Evolutionary conservation across 2,329 filamentous ascomycete genomes (phyloP).

Genomic region (Cercospora zeae-maydis): DNA sequence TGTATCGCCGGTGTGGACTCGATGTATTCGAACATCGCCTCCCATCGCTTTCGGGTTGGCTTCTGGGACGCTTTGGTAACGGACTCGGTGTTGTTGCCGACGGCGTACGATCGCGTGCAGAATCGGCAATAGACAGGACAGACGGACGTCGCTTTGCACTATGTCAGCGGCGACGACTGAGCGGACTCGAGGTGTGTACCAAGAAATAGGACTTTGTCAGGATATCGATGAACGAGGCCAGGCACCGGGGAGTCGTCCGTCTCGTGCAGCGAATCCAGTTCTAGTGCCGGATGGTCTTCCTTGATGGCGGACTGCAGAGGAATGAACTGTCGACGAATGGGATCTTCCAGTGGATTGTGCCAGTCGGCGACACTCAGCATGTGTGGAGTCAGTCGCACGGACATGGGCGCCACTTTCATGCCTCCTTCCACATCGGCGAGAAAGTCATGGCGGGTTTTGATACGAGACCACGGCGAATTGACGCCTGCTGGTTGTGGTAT

Average conservation of each 20-base stretch:
- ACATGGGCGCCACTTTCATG: slow-evolving; percentile 56
- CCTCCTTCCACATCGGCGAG: slow-evolving; percentile 54
- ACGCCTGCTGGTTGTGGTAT: slow-evolving; percentile 42
- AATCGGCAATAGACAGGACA: slow-evolving; percentile 62
- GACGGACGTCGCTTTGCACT: slow-evolving; percentile 51
- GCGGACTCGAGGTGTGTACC: slow-evolving; percentile 41
- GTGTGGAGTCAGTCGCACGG: slow-evolving; percentile 59
- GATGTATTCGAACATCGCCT: slow-evolving; percentile 57
- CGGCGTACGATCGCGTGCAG: slow-evolving; percentile 59
- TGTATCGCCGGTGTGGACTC: slow-evolving; percentile 48
- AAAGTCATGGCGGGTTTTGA: slow-evolving; percentile 52
- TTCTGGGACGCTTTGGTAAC: slow-evolving; percentile 40
- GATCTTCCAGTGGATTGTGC: slow-evolving; percentile 56
- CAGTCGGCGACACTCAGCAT: slow-evolving; percentile 59
- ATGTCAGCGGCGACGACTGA: background rate
- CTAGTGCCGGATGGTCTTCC: slow-evolving; percentile 54
- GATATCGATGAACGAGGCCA: slow-evolving; percentile 61
- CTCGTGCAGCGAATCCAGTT: slow-evolving; percentile 59
- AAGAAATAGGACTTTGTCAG: slow-evolving; percentile 60
- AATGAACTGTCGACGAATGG: slow-evolving; percentile 59
- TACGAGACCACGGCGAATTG: slow-evolving; percentile 27
- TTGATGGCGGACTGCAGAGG: slow-evolving; percentile 53
- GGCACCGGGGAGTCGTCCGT: slow-evolving; percentile 53
- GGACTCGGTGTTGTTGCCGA: slow-evolving; percentile 54
- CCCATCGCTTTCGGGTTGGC: slow-evolving; percentile 49